Percentiles rank a stretch among this genome's conserved stretches.
phyloP scores from a whole-genome alignment of 1,139 yeast genomes.

The Pichiaceae sp. region DNA sequence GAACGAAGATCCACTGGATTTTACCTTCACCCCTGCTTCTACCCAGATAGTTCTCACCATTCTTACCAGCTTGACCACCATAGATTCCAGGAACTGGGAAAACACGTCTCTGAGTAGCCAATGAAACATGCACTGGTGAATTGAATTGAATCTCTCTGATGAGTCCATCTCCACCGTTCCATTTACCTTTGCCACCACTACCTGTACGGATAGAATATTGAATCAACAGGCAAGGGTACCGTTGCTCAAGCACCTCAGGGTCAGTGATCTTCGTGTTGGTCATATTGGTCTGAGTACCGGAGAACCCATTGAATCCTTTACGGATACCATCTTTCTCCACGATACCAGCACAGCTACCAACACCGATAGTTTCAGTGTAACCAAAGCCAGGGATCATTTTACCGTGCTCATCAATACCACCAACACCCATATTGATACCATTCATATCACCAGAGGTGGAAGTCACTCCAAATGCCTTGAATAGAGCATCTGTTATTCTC shows the following conservation, averaged over 20 bases:
- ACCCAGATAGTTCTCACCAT: constrained; percentile 33
- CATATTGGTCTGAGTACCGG: constrained; percentile 40
- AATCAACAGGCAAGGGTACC: constrained; percentile 29
- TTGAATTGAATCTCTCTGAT: constrained; percentile 29
- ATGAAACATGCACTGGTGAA: constrained; percentile 26
- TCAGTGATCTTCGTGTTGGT: constrained; percentile 34
- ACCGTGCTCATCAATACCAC: constrained; percentile 39
- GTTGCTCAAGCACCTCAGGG: constrained; percentile 29
- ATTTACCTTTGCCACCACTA: constrained; percentile 26
- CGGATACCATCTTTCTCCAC: too few relatives aligned
- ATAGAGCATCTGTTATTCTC: constrained; percentile 32
- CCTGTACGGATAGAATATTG: constrained; percentile 24
- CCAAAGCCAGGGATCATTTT: constrained; percentile 41
- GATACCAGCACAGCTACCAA: constrained; percentile 38
- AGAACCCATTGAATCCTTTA: constrained; percentile 27
- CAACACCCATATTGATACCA: too few relatives aligned
- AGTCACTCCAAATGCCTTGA: constrained; percentile 34
- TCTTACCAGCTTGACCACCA: constrained; percentile 31
- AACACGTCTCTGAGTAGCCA: constrained; percentile 29
- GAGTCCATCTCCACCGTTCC: constrained; percentile 30
- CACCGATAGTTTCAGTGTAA: constrained; percentile 38
- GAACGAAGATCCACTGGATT: constrained; percentile 15
- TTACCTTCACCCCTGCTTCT: too few relatives aligned
- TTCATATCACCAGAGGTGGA: constrained; percentile 39
- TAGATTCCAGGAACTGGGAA: constrained; percentile 29